Conservation (phyloP, 2,329 filamentous ascomycete species). For the Microdochium paspali region DNA sequence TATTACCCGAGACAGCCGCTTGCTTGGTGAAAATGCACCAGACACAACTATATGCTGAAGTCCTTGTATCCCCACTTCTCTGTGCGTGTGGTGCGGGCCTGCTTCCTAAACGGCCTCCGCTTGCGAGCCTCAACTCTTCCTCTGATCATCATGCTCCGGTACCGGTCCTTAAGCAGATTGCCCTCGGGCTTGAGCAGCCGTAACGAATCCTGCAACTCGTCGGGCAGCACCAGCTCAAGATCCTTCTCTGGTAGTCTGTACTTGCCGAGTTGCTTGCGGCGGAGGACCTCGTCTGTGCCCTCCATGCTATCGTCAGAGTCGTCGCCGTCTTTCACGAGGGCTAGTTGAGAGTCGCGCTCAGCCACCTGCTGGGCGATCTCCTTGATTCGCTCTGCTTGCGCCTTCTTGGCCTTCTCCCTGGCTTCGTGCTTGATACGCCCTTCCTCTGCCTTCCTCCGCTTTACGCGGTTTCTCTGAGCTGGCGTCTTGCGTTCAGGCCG, state of each 20-base stretch:
- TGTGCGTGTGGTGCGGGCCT: constrained; percentile 69
- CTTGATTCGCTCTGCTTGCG: constrained; percentile 63
- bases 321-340: constrained; percentile 32
- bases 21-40: not conserved
- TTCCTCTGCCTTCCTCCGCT: constrained; percentile 83
- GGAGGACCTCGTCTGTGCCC: constrained; percentile 53
- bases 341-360: constrained; percentile 43
- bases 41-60: constrained; percentile 46
- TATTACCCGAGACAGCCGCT: not conserved
- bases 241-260: constrained; percentile 66
- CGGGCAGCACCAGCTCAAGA: constrained; percentile 70
- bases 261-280: constrained; percentile 67
- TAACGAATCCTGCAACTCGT: constrained; percentile 76
- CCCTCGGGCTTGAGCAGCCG: constrained; percentile 84
- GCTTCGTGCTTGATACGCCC: constrained; percentile 65
- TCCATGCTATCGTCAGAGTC: constrained; percentile 43
- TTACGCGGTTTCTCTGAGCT: constrained; percentile 76
- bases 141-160: constrained; percentile 77
- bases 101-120: constrained; percentile 71
- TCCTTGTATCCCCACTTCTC: constrained; percentile 99
- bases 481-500: constrained; percentile 77
- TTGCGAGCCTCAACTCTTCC: constrained; percentile 82
- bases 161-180: constrained; percentile 87
- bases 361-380: constrained; percentile 56
- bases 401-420: constrained; percentile 62